These are phyloP conservation scores for Solanum hybrid DNA, from an alignment of 305 asterid genomes.

Conservation along the genomic window DNA sequence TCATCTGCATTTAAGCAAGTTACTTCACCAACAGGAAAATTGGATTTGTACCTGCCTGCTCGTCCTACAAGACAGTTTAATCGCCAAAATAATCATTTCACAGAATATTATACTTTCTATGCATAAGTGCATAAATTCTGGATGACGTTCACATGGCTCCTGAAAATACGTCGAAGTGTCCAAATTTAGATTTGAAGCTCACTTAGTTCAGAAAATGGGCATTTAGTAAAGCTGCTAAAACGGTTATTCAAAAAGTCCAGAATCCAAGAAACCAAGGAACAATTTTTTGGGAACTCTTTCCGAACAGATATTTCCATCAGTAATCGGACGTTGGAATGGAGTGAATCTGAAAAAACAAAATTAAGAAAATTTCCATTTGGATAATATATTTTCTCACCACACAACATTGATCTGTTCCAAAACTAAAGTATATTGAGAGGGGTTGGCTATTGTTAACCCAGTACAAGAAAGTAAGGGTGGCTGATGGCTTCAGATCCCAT, in stretches of 20 bases:
- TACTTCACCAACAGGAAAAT: slow-evolving; percentile 77
- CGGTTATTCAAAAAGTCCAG: not conserved
- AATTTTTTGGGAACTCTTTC: not conserved
- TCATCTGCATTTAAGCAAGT: slow-evolving; percentile 61
- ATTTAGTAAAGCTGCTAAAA: not conserved
- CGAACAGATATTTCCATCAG: not conserved
- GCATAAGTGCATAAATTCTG: not conserved
- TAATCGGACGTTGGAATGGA: not conserved
- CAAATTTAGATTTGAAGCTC: not conserved
- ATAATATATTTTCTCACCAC: not conserved
- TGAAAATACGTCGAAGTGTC: not conserved
- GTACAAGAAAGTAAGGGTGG: not conserved
- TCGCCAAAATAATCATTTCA: not conserved
- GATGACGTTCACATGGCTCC: not conserved
- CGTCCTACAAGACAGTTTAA: slow-evolving; percentile 57
- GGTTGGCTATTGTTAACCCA: not conserved
- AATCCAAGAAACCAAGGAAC: not conserved
- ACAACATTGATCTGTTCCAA: not conserved
- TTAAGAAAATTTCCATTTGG: not conserved
- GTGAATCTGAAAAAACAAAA: not conserved
- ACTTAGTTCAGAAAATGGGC: not conserved
- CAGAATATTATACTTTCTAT: not conserved
- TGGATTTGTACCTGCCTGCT: slow-evolving; percentile 90
- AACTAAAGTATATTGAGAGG: not conserved
- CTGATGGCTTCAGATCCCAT: not conserved